These are phyloP conservation scores for Phialophora expanda DNA, from an alignment of 2,329 filamentous ascomycete genomes.

Conservation along the genomic window DNA sequence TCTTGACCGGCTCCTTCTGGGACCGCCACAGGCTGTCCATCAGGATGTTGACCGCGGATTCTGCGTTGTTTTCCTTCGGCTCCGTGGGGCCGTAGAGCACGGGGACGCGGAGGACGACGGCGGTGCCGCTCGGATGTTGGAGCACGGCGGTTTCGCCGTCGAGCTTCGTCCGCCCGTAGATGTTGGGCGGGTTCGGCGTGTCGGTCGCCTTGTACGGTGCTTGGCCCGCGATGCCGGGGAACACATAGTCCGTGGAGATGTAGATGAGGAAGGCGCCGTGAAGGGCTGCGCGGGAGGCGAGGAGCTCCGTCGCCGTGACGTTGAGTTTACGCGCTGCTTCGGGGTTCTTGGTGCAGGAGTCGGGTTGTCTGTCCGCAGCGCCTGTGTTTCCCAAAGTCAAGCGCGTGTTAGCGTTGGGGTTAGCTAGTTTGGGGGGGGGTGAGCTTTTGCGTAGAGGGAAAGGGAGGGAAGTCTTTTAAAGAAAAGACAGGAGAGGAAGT, in stretches of 20 bases:
- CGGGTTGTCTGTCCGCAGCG: constrained; percentile 85
- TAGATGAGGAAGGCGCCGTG: constrained; percentile 63
- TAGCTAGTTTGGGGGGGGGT: not conserved
- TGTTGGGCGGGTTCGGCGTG: constrained; percentile 71
- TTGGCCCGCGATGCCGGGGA: constrained; percentile 77
- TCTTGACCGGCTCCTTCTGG: constrained; percentile 69
- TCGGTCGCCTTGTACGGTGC: constrained; percentile 77
- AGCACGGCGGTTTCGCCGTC: constrained; percentile 74
- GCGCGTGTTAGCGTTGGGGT: not conserved
- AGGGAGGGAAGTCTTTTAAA: too few species aligned
- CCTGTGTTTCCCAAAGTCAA: constrained; percentile 54
- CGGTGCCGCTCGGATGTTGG: constrained; percentile 52
- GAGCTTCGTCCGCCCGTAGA: constrained; percentile 76
- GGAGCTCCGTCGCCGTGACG: constrained; percentile 68
- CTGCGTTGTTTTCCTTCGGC: constrained; percentile 58
- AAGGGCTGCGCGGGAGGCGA: constrained; percentile 69
- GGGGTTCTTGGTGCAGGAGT: constrained; percentile 81
- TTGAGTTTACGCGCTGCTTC: constrained; percentile 75
- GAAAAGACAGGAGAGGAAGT: too few species aligned
- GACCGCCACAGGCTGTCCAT: constrained; percentile 77
- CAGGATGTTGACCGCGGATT: constrained; percentile 83
- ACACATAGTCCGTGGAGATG: constrained; percentile 76
- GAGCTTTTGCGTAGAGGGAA: not conserved
- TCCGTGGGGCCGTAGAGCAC: constrained; percentile 82
- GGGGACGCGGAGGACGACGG: constrained; percentile 77